Evolutionary conservation across 2,329 filamentous ascomycete species (phyloP).

Genomic region (Ceratocystis papillata): DNA sequence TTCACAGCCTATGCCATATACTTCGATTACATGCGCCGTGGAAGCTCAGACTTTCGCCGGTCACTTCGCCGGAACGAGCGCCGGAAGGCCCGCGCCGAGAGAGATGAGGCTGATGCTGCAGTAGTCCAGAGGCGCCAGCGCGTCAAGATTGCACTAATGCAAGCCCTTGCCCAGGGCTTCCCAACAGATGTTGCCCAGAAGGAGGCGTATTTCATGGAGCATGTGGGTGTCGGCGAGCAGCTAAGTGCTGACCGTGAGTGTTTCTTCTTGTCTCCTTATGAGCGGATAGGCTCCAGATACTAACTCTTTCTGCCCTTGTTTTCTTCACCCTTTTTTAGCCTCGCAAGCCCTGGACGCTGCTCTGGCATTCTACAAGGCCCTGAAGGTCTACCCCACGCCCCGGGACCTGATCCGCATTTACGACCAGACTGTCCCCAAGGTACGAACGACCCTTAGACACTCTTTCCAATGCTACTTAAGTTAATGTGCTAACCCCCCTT

Average conservation of each 20-base stretch:
- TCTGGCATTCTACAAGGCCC: slow-evolving; percentile 91
- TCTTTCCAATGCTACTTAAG: neutral
- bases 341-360: slow-evolving; percentile 69
- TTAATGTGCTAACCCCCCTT: neutral
- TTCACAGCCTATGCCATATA: slow-evolving; percentile 51
- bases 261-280: neutral
- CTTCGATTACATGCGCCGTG: slow-evolving; percentile 58
- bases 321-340: slow-evolving; percentile 36
- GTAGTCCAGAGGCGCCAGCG: slow-evolving; percentile 57
- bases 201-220: slow-evolving; percentile 92
- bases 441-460: slow-evolving; percentile 32
- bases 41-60: slow-evolving; percentile 54
- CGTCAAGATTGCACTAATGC: slow-evolving; percentile 65
- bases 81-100: slow-evolving; percentile 57
- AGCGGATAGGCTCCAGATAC: neutral
- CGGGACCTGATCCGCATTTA: slow-evolving; percentile 91
- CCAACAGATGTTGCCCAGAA: slow-evolving; percentile 82
- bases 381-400: slow-evolving; percentile 95
- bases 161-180: slow-evolving; percentile 84
- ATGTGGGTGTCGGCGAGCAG: slow-evolving; percentile 79
- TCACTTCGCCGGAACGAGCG: slow-evolving; percentile 64
- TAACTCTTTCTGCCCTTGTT: neutral
- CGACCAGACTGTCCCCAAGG: slow-evolving; percentile 97
- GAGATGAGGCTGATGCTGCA: slow-evolving; percentile 58
- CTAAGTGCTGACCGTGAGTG: slow-evolving; percentile 69